These are phyloP conservation scores for Gossypium longicalyx DNA, from an alignment of 345 rosid genomes.

Conservation along the genomic window DNA sequence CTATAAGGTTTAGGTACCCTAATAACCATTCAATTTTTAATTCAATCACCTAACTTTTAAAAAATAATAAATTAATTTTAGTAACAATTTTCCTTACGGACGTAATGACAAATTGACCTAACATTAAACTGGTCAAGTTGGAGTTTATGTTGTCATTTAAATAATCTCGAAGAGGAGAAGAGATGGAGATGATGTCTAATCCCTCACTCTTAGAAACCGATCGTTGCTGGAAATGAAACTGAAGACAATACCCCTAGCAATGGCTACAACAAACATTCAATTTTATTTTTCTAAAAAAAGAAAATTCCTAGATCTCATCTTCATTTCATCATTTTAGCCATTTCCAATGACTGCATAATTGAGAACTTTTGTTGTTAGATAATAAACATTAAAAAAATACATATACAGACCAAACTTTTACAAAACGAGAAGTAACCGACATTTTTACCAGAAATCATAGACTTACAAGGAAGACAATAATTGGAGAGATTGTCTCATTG, in stretches of 20 bases:
- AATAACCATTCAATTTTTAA: too few relatives aligned
- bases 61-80: too few relatives aligned
- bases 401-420: not conserved
- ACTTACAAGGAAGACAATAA: not conserved
- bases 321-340: conserved; percentile 1
- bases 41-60: accelerated
- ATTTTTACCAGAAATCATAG: conserved; percentile 2
- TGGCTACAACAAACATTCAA: conserved; percentile 23
- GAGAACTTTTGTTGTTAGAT: conserved; percentile 1
- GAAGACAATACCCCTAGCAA: conserved; percentile 38
- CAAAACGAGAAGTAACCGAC: conserved; percentile 3
- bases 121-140: too few relatives aligned
- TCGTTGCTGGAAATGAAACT: conserved; percentile 22
- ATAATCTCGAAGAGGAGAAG: too few relatives aligned
- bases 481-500: not conserved
- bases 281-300: conserved; percentile 13
- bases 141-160: too few relatives aligned
- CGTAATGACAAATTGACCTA: too few relatives aligned
- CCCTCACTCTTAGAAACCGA: too few relatives aligned
- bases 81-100: too few relatives aligned
- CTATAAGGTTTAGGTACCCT: accelerated
- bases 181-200: too few relatives aligned
- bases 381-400: not conserved
- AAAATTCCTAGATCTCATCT: conserved; percentile 34
- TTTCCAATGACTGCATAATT: conserved; percentile 9